These are phyloP conservation scores for Halenospora varia DNA, from an alignment of 495 filamentous ascomycete species.

Conservation along the genomic window DNA sequence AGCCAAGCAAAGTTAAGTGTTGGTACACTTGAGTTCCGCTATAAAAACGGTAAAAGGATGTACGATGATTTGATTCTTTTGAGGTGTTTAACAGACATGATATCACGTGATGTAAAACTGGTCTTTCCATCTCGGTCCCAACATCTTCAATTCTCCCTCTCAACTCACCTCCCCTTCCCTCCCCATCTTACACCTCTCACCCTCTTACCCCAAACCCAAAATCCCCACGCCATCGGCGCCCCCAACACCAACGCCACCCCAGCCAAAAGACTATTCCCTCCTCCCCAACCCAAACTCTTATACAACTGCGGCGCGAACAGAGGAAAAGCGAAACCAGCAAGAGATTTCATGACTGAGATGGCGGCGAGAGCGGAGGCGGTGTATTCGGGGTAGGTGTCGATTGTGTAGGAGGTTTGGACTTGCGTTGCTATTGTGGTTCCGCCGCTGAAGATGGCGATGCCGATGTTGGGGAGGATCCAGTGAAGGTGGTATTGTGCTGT, in stretches of 20 bases:
- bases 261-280: constrained; percentile 51
- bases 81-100: no score
- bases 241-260: constrained; percentile 46
- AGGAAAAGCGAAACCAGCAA: constrained; percentile 2
- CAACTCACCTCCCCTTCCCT: no score
- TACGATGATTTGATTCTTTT: no score
- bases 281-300: constrained; percentile 45
- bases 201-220: no score
- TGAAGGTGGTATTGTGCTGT: background rate
- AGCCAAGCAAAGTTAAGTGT: no score
- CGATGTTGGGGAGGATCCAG: background rate
- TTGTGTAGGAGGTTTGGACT: constrained; percentile 20
- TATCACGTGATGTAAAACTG: no score
- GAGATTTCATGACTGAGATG: constrained; percentile 33
- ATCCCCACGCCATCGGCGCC: no score
- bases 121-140: no score
- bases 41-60: no score
- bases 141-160: no score
- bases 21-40: no score
- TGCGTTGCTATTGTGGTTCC: background rate
- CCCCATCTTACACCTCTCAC: no score
- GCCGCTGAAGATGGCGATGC: background rate
- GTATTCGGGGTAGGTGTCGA: background rate
- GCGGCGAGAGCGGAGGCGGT: background rate
- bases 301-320: constrained; percentile 43